Conservation (phyloP, 495 filamentous ascomycete genomes). For the Penicillium malachiteum region DNA sequence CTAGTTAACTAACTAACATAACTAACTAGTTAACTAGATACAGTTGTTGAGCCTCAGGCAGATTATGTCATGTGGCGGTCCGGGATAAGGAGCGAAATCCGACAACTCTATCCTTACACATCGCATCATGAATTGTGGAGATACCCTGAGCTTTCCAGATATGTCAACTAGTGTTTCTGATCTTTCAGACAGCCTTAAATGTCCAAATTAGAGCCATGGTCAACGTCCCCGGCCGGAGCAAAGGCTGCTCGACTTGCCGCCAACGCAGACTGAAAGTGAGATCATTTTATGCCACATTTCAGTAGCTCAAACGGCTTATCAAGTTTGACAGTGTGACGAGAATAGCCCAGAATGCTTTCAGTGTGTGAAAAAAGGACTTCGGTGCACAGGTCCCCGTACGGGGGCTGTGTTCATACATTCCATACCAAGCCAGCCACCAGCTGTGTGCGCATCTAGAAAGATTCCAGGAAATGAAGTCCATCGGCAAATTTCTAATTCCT, state of each 20-base stretch:
- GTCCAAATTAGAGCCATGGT: not conserved
- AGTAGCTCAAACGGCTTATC: not conserved
- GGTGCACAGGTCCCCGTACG: not conserved
- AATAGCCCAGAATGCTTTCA: not conserved
- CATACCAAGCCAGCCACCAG: not conserved
- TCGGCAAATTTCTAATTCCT: not conserved
- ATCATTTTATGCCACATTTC: not conserved
- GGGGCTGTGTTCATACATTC: not conserved
- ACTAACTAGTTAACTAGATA: too few relatives aligned
- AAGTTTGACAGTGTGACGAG: not conserved
- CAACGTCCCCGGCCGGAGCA: not conserved
- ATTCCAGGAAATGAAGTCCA: not conserved
- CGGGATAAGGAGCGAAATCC: not conserved
- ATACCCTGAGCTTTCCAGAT: not conserved
- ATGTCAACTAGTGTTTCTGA: not conserved
- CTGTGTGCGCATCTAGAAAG: not conserved
- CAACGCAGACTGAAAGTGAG: not conserved
- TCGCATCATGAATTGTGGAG: not conserved
- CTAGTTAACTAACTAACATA: too few relatives aligned
- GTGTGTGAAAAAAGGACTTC: not conserved
- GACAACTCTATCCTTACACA: not conserved
- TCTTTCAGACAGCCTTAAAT: not conserved
- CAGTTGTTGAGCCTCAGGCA: not conserved
- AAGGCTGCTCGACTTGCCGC: not conserved
- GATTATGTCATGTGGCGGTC: not conserved